These are phyloP conservation scores for Thelephora aurantiotincta DNA, from an alignment of 768 basidiomycete genomes.

Conservation along the genomic window DNA sequence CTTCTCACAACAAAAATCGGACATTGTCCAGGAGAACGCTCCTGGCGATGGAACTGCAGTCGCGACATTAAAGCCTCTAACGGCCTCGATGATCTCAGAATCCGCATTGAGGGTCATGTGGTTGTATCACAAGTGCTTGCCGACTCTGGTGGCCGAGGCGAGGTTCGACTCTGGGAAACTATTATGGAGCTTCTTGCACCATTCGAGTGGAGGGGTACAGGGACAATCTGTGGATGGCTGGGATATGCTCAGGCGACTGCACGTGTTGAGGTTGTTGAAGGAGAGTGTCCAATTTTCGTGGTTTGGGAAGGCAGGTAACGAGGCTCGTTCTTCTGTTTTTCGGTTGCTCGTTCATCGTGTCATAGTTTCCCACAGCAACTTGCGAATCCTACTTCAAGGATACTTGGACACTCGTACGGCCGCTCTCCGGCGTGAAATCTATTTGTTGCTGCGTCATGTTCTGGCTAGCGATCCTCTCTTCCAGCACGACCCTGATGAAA, in stretches of 20 bases:
- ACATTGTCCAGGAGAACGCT: constrained; percentile 1
- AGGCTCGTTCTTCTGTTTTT: not conserved
- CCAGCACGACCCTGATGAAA: constrained; percentile 60
- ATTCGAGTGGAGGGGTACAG: constrained; percentile 9
- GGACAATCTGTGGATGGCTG: constrained; percentile 22
- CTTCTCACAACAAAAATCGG: constrained; percentile 45
- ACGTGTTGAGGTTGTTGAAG: constrained; percentile 59
- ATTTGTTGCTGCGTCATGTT: constrained; percentile 43
- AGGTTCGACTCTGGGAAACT: constrained; percentile 82
- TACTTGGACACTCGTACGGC: constrained; percentile 35
- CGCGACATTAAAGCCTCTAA: constrained; percentile 19
- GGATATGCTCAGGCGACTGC: constrained; percentile 56
- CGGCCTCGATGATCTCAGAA: constrained; percentile 57
- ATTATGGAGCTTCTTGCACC: constrained; percentile 28
- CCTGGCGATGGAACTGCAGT: not conserved
- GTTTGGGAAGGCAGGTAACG: constrained; percentile 54
- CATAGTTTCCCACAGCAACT: constrained; percentile 38
- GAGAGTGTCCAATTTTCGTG: constrained; percentile 72
- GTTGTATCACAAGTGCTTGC: constrained; percentile 73
- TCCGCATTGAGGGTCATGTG: constrained; percentile 68
- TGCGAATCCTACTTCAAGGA: constrained; percentile 58
- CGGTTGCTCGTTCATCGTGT: not conserved
- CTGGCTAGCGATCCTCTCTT: constrained; percentile 67
- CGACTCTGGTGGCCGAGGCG: constrained; percentile 60
- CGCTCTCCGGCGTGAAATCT: constrained; percentile 38